Conservation (phyloP, 2,329 filamentous ascomycete genomes). For the Gremmenia infestans region DNA sequence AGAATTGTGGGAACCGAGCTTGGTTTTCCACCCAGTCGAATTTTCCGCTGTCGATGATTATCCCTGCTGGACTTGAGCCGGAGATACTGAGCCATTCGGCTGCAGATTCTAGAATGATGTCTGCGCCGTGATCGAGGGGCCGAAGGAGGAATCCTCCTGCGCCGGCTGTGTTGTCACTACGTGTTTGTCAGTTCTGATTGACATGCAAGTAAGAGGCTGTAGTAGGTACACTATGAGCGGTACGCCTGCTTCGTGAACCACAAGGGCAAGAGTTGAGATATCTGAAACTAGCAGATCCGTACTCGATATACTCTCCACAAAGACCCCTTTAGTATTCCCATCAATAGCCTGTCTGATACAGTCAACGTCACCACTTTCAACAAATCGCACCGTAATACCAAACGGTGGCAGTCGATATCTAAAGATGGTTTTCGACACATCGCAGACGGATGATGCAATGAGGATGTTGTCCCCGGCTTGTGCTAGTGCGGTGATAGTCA, state of each 20-base stretch:
- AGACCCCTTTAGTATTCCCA: constrained; percentile 63
- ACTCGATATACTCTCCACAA: constrained; percentile 63
- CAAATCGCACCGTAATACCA: constrained; percentile 61
- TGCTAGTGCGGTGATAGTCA: constrained; percentile 58
- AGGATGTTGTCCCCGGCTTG: constrained; percentile 63
- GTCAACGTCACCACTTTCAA: constrained; percentile 52
- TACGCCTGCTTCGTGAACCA: constrained; percentile 55
- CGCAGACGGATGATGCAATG: constrained; percentile 59
- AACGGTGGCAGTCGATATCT: constrained; percentile 59
- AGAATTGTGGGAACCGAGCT: too few species aligned
- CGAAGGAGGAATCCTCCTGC: too few species aligned
- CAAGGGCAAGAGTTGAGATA: constrained; percentile 56
- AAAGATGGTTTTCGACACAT: constrained; percentile 63
- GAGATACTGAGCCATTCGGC: too few species aligned
- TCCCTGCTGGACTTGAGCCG: too few species aligned
- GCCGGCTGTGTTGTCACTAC: too few species aligned
- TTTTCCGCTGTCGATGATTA: too few species aligned
- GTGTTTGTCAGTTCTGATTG: too few species aligned
- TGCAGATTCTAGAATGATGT: too few species aligned
- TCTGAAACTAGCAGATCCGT: constrained; percentile 65
- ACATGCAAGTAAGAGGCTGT: too few species aligned
- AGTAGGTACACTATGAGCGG: constrained; percentile 33
- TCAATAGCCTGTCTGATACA: constrained; percentile 59
- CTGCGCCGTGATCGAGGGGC: too few species aligned
- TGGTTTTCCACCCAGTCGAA: too few species aligned